Conservation (phyloP, 768 basidiomycete genomes). For the Trametes maxima region DNA sequence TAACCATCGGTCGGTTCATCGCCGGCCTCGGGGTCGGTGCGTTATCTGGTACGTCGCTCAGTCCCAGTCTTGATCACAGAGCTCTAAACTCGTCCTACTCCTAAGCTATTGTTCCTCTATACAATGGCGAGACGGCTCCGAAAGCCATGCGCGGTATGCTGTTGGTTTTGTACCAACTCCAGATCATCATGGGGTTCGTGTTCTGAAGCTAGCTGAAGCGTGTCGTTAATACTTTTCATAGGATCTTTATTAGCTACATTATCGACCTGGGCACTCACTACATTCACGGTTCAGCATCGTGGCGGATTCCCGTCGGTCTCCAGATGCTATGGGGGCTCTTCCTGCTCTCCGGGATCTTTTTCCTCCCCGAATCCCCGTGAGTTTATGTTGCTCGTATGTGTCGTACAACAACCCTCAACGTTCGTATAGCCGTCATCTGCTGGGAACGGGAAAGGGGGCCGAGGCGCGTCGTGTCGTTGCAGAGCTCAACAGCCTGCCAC, state of each 20-base stretch:
- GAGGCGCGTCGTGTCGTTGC: conserved; percentile 69
- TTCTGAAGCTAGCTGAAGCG: background rate
- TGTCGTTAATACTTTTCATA: conserved; percentile 25
- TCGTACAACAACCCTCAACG: background rate
- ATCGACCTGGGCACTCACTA: conserved; percentile 68
- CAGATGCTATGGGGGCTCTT: conserved; percentile 72
- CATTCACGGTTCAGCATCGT: conserved; percentile 61
- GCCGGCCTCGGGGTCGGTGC: conserved; percentile 81
- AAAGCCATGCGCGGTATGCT: conserved; percentile 72
- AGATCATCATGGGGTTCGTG: conserved; percentile 71
- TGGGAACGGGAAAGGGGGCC: conserved; percentile 53
- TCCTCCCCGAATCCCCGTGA: conserved; percentile 78
- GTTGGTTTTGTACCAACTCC: conserved; percentile 75
- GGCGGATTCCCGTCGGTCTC: conserved; percentile 75
- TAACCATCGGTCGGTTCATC: conserved; percentile 73
- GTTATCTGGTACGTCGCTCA: conserved; percentile 52
- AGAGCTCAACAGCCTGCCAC: conserved; percentile 61
- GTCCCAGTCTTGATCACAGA: background rate
- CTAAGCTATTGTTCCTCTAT: conserved; percentile 43
- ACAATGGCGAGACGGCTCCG: conserved; percentile 79
- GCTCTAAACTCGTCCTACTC: background rate
- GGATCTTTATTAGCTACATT: conserved; percentile 74
- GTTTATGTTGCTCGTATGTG: conserved; percentile 27
- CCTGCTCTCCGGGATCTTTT: conserved; percentile 69
- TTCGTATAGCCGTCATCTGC: conserved; percentile 61